Conservation (phyloP, 1,284 basidiomycete species). For the Neotropicomus parvogracilis region DNA sequence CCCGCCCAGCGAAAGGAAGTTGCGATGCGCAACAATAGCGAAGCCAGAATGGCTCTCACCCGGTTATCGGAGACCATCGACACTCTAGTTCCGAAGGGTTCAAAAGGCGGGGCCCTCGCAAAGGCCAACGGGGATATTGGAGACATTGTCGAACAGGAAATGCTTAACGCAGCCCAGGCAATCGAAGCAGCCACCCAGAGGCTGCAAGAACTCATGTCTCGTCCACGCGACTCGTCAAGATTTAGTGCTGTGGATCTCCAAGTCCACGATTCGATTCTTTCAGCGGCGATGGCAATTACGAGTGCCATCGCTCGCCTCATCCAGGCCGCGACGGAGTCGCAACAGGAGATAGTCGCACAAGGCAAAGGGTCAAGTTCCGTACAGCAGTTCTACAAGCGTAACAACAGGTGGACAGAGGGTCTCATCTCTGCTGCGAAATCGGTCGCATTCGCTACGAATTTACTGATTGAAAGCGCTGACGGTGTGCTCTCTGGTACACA, state of each 20-base stretch:
- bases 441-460: slow-evolving; percentile 94
- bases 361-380: slow-evolving; percentile 88
- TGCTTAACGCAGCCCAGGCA: slow-evolving; percentile 89
- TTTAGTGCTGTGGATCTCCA: slow-evolving; percentile 91
- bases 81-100: slow-evolving; percentile 79
- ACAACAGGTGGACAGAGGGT: slow-evolving; percentile 99
- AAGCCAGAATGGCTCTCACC: slow-evolving; percentile 75
- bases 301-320: slow-evolving; percentile 94
- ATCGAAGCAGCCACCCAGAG: slow-evolving; percentile 93
- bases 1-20: slow-evolving; percentile 79
- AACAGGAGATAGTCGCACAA: slow-evolving; percentile 96
- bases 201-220: slow-evolving; percentile 85
- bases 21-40: slow-evolving; percentile 86
- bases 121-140: slow-evolving; percentile 92
- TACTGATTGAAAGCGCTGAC: slow-evolving; percentile 97
- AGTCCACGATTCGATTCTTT: slow-evolving; percentile 97
- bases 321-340: slow-evolving; percentile 93
- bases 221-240: slow-evolving; percentile 79
- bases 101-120: slow-evolving; percentile 66
- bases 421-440: slow-evolving; percentile 97
- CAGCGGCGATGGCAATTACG: slow-evolving; percentile 92
- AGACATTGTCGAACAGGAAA: slow-evolving; percentile 95
- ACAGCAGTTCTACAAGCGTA: slow-evolving; percentile 99
- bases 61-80: slow-evolving; percentile 90
- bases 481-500: slow-evolving; percentile 96